Evolutionary conservation across 768 basidiomycete species (phyloP), one percentile per base, ranked within the genome.

Genomic region (Mycena albidolilacea): DNA sequence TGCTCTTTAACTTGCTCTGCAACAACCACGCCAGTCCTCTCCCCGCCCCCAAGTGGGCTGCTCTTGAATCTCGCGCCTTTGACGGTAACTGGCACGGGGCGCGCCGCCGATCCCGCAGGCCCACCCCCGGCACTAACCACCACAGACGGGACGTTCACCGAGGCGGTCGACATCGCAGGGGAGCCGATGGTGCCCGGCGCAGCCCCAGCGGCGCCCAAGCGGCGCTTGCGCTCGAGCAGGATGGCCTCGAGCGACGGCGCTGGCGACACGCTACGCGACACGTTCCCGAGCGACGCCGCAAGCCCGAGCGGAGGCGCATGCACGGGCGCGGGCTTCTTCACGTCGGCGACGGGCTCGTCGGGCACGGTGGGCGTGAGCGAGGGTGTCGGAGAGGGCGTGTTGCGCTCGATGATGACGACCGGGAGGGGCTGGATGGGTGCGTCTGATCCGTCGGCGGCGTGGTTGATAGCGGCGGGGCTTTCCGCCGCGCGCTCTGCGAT

Each of bases 31-130:
- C 86, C 86, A 9, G 75, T 78, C 55, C 83, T 79, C 63, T 86
- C 87, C 35, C 81, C 82, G 43, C 87, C 86, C 23, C 84, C 87
- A 41, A 93, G 82, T 41, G 92, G 93, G 77, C 89, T 93, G 77
- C 93, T 94, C 89, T 94, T 94, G 82, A 93, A 95, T 71, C 88
- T 85, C 23, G 85, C 83, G 30, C 90, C 90, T 77, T 90, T 92
- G 64, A 75, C 66, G 5, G 46, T 77, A 64, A 19, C 70, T 69
- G 21, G 72, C 67, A 43, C 73, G 60, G 39, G 35, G n/a, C 71
- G 71, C 9, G 57, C 68, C 6, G 52, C 60, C 23, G 58, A 8
- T 9, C 64, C 60, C 11, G 41, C 61, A 64, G 41, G 55, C 44
- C 62, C 73, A 39, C 60, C 67, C 6, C 52, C 73, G 60, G 67